Base-by-base conservation (phyloP, 768 basidiomycete species). In the Psilocybe cubensis region DNA sequence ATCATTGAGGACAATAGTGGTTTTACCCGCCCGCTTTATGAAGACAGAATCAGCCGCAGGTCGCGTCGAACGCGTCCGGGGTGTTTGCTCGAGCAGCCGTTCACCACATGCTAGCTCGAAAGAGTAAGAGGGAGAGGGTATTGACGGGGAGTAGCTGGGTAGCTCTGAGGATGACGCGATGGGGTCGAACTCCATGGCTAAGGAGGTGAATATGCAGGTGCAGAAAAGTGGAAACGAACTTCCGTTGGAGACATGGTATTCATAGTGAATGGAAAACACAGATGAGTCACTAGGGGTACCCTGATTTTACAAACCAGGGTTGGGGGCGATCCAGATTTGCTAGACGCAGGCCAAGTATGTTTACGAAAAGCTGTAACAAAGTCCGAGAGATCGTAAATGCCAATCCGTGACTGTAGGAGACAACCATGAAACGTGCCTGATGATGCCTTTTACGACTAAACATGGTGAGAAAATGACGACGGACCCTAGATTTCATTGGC, bases 101-200 rank as follows among this genome's bases (percentile, higher is more conserved):
- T 90, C 88, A 24, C 79, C 83, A 2, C 70, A 72, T 3, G 76
- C 67, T 29, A 83, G 86, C 24, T 79, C 78, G 31, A 68, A 77
- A 46, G 88, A 85, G 65, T 90, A 91, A 7, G 72, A 66, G 1
- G 88, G 88, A 1, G 80, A 76, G 24, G 82, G 81, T 2, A 71
- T 70, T 5, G 85, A 80, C 1, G 82, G 76, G 0, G 84, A 77
- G 65, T 89, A 89, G 5, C 66, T 67, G 18, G 88, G 85, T 28
- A 85, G 73, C 6, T 58, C 60, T 28, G 62, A 58, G 20, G 65
- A 47, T 42, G 52, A 56, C 24, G 45, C 38, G 41, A 31, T 33
- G 24, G 51, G 42, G 44, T 58, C 44, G 48, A 52, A 58, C 21
- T 63, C 57, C 64, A 65, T 65, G 56, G 42, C 42, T 50, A 38